Percentiles rank a stretch among this genome's conserved stretches.
phyloP scores from a whole-genome alignment of 1,139 yeast species.

The Meyerozyma smithsonii region DNA sequence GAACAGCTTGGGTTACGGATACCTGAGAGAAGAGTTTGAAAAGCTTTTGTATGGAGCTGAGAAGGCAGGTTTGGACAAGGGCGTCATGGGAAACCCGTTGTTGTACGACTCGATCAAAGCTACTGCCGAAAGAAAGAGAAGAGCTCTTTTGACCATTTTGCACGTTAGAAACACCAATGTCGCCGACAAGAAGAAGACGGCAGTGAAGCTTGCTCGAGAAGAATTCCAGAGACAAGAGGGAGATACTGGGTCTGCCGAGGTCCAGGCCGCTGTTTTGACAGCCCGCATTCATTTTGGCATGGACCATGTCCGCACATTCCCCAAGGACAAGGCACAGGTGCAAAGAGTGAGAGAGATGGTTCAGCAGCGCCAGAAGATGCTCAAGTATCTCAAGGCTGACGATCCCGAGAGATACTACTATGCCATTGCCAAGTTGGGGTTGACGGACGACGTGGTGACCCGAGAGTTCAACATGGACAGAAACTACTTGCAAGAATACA shows the following conservation, averaged over 20 bases:
- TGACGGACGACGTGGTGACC: conserved; percentile 73
- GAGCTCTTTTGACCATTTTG: conserved; percentile 67
- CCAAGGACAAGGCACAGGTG: conserved; percentile 68
- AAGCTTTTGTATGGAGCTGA: conserved; percentile 74
- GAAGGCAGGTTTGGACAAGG: conserved; percentile 35
- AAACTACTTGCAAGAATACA: conserved; percentile 78
- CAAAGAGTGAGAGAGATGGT: conserved; percentile 75
- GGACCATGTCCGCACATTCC: conserved; percentile 66
- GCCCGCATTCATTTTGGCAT: conserved; percentile 75
- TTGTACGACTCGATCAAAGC: conserved; percentile 40
- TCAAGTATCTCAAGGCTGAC: conserved; percentile 75
- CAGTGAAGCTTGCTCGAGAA: conserved; percentile 59
- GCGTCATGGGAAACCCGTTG: conserved; percentile 31
- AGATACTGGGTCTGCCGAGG: conserved; percentile 93
- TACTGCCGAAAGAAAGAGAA: conserved; percentile 58
- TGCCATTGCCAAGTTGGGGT: conserved; percentile 82
- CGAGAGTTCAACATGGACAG: conserved; percentile 82
- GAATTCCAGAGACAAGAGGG: conserved; percentile 84
- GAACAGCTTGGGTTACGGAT: conserved; percentile 55
- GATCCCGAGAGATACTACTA: conserved; percentile 80
- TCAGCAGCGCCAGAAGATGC: conserved; percentile 79
- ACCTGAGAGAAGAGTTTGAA: conserved; percentile 61
- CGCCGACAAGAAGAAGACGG: conserved; percentile 53
- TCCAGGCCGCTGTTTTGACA: conserved; percentile 88
- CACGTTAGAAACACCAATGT: conserved; percentile 67